Base-by-base conservation (phyloP, 2,329 filamentous ascomycete species). In the Penicillium sp. region DNA sequence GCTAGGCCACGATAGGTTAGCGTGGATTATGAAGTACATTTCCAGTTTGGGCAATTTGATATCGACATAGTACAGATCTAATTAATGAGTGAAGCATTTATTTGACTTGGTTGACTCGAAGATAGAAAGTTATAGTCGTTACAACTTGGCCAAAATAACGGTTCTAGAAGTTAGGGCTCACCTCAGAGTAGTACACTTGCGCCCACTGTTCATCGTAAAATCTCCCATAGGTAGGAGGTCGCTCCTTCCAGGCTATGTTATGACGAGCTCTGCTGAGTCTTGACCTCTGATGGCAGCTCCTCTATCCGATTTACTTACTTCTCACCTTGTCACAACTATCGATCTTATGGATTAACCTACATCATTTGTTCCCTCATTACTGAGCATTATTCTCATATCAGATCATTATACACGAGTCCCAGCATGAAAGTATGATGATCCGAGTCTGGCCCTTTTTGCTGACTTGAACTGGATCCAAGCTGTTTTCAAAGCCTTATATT, bases 1-100 rank as follows among this genome's bases (percentile, higher is more conserved):
- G 13, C 49, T 52, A 57, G 30, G 30, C 56, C 5, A 14, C 4
- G 11, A 35, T 22, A 4, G 46, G 53, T 19, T 40, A 47, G 34
- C 22, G 49, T 22, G 4, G 10, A 28, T 7, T 7, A 16, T 3
- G 13, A 14, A 39, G 33, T 7, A 38, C 19, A 22, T 22, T 12
- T 22, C 44, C 37, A 3, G 28, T 28, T 47, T 29, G 16, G 22
- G 44, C 10, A 47, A 35, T 41, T 41, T 14, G 13, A 41, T 14
- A 39, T 29, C 8, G 12, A 4, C 3, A 12, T 35, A 35, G 4
- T 7, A 3, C 22, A 6, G 4, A 6, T 25, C 8, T 7, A 6
- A 25, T 25, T 7, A 6, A 25, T 25, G 19, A 22, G 6, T 6
- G 22, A 25, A 25, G 8, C 7, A 25, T 25, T n/a, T n/a, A n/a